phyloP scores from a whole-genome alignment of 176 grass and related monocot species.

The Poa annua region DNA sequence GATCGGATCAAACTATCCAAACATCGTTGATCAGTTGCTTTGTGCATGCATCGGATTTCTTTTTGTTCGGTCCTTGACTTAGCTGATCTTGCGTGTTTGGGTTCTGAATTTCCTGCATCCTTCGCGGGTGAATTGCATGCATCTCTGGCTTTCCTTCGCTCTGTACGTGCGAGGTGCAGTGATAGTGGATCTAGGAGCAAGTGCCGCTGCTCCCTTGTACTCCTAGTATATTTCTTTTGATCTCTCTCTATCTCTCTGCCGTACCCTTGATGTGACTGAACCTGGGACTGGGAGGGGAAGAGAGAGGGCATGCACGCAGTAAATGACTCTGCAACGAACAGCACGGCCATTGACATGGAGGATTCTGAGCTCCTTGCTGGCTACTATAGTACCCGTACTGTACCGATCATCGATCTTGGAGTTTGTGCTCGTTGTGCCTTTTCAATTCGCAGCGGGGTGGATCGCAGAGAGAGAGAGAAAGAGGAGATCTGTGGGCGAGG shows the following conservation, averaged over 20 bases:
- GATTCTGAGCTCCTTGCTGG: slow-evolving; percentile 14
- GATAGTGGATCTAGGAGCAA: slow-evolving; percentile 47
- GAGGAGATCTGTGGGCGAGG: slow-evolving; percentile 30
- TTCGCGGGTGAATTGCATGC: background rate
- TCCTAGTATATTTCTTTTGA: background rate
- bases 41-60: background rate
- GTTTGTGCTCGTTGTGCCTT: slow-evolving; percentile 47
- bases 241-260: background rate
- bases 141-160: background rate
- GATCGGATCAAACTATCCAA: background rate
- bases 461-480: background rate
- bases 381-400: background rate
- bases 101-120: slow-evolving; percentile 10
- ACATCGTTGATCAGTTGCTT: background rate
- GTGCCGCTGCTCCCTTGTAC: slow-evolving; percentile 22
- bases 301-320: slow-evolving; percentile 45
- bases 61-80: background rate
- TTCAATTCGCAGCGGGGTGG: slow-evolving; percentile 28
- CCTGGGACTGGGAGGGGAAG: slow-evolving; percentile 8
- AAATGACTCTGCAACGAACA: slow-evolving; percentile 21
- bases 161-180: background rate
- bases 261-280: slow-evolving; percentile 61
- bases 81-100: slow-evolving; percentile 12
- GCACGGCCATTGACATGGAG: slow-evolving; percentile 41
- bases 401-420: slow-evolving; percentile 33